Conservation (phyloP, 169 alveolate species). For the Eimeria sp. region DNA sequence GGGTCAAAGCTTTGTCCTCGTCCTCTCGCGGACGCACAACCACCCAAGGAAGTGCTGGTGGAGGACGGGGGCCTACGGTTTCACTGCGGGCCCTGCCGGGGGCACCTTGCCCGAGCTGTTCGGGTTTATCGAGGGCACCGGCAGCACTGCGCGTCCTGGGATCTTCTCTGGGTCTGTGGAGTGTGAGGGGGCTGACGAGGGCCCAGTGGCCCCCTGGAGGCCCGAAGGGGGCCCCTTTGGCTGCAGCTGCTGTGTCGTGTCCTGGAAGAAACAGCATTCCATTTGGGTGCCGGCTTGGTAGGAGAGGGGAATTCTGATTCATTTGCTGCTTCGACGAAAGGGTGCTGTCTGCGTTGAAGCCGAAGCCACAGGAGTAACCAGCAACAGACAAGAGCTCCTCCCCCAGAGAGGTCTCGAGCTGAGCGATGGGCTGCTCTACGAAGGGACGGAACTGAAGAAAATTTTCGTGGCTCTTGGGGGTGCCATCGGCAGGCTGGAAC, state of each 20-base stretch:
- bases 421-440: slow-evolving; percentile 21
- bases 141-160: background rate
- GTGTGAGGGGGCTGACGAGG: slow-evolving; percentile 65
- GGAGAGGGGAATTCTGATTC: background rate
- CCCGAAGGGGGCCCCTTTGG: background rate
- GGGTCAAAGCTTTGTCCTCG: slow-evolving; percentile 55
- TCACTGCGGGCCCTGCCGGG: slow-evolving; percentile 4
- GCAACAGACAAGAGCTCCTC: slow-evolving; percentile 59
- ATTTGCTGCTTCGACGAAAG: slow-evolving; percentile 39
- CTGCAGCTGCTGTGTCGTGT: background rate
- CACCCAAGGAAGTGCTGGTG: slow-evolving; percentile 52
- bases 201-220: slow-evolving; percentile 41
- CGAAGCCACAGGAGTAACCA: slow-evolving; percentile 34
- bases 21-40: slow-evolving; percentile 56
- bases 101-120: background rate
- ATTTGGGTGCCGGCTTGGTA: slow-evolving; percentile 1
- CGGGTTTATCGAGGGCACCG: slow-evolving; percentile 13
- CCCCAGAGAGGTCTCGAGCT: slow-evolving; percentile 61
- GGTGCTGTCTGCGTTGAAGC: background rate
- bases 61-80: background rate
- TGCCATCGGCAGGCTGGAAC: slow-evolving; percentile 33
- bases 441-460: slow-evolving; percentile 49
- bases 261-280: background rate
- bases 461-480: slow-evolving; percentile 16
- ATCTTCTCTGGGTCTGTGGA: slow-evolving; percentile 48